Conservation (phyloP, 2,329 filamentous ascomycete species). For the Cryphonectria parasitica region DNA sequence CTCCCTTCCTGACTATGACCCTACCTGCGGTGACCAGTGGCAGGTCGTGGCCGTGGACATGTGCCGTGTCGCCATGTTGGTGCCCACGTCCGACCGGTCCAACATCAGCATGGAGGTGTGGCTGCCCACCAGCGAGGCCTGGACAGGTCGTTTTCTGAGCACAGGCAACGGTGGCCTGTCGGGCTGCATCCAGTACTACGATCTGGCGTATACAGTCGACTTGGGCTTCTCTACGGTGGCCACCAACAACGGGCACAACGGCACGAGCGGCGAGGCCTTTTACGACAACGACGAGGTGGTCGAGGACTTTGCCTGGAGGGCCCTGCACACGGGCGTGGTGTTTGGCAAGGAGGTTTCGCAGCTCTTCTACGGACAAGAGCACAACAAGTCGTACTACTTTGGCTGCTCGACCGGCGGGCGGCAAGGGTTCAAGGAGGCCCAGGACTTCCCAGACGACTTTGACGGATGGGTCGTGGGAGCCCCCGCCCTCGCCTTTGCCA, state of each 20-base stretch:
- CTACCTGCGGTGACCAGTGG: slow-evolving; percentile 39
- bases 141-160: slow-evolving; percentile 50
- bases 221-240: slow-evolving; percentile 51
- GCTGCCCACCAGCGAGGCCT: slow-evolving; percentile 45
- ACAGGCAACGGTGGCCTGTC: slow-evolving; percentile 54
- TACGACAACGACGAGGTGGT: slow-evolving; percentile 43
- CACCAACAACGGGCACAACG: slow-evolving; percentile 55
- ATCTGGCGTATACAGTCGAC: slow-evolving; percentile 45
- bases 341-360: slow-evolving; percentile 51
- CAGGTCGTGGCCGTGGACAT: slow-evolving; percentile 34
- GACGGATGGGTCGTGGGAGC: slow-evolving; percentile 58
- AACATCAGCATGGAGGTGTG: slow-evolving; percentile 51
- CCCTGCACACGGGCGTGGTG: slow-evolving; percentile 53
- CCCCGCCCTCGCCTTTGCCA: slow-evolving; percentile 55
- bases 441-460: slow-evolving; percentile 58
- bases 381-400: slow-evolving; percentile 55
- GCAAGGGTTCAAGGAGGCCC: slow-evolving; percentile 58
- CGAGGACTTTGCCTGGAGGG: slow-evolving; percentile 43
- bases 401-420: slow-evolving; percentile 64
- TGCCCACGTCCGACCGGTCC: slow-evolving; percentile 41
- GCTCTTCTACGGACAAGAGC: slow-evolving; percentile 50
- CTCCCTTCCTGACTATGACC: slow-evolving; percentile 42
- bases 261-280: slow-evolving; percentile 39
- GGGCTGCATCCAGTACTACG: slow-evolving; percentile 51
- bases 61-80: slow-evolving; percentile 37